phyloP scores from a whole-genome alignment of 2,329 filamentous ascomycete genomes.

The Alternaria sp. region DNA sequence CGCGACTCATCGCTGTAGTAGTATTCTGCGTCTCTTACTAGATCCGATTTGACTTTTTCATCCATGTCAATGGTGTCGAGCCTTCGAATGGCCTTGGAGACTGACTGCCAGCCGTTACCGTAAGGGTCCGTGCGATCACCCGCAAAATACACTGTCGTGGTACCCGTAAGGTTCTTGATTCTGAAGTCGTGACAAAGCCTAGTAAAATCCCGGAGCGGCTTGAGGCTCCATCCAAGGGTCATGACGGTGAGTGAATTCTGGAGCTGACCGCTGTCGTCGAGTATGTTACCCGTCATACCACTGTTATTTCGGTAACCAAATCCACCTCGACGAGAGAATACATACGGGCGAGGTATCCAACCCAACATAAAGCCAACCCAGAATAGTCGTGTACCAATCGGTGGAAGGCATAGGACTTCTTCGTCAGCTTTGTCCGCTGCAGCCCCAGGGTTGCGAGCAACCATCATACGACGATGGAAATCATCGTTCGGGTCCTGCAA shows the following conservation, averaged over 20 bases:
- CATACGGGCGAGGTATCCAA: constrained; percentile 28
- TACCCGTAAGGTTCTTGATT: constrained; percentile 29
- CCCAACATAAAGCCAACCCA: constrained; percentile 33
- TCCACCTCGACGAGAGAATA: constrained; percentile 31
- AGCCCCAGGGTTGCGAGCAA: background rate
- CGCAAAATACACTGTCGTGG: constrained; percentile 39
- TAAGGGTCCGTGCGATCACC: constrained; percentile 19
- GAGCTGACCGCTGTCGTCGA: constrained; percentile 21
- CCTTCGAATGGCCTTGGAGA: constrained; percentile 36
- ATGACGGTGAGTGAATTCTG: constrained; percentile 30
- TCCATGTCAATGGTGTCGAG: constrained; percentile 46
- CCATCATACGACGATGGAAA: constrained; percentile 7
- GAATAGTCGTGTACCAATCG: constrained; percentile 35
- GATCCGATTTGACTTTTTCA: constrained; percentile 33
- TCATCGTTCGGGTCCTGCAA: constrained; percentile 16
- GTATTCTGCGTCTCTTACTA: constrained; percentile 48
- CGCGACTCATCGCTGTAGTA: constrained; percentile 47
- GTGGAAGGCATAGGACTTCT: constrained; percentile 25
- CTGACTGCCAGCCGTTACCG: constrained; percentile 30
- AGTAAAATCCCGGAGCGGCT: constrained; percentile 34
- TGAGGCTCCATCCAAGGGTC: constrained; percentile 40
- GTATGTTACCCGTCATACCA: background rate
- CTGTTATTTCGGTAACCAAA: background rate
- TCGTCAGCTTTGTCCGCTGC: constrained; percentile 5
- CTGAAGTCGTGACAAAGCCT: constrained; percentile 35